Conservation (phyloP, 2,329 filamentous ascomycete genomes). For the Aspergillus melleus region DNA sequence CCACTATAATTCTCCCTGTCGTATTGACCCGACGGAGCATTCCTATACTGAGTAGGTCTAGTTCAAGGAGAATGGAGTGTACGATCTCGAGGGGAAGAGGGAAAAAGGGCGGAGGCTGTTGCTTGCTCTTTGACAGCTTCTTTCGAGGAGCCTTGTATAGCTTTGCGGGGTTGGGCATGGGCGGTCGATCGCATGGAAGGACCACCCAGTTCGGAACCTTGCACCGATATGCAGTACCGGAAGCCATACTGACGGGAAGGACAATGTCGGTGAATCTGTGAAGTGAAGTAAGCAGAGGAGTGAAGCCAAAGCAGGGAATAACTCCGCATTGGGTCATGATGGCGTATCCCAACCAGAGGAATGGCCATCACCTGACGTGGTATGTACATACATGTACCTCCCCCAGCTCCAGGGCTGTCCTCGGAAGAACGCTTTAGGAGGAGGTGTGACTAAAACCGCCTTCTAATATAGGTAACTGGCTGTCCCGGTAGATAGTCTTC, state of each 20-base stretch:
- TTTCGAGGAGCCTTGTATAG: neutral
- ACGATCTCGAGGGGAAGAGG: neutral
- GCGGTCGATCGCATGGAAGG: neutral
- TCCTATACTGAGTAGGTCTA: neutral
- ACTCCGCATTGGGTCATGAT: neutral
- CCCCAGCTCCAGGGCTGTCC: too few species aligned
- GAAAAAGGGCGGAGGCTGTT: neutral
- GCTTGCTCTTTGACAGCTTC: neutral
- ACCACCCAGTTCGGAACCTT: neutral
- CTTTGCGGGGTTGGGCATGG: neutral
- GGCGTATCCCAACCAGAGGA: neutral
- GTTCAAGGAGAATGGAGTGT: neutral
- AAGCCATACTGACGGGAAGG: neutral
- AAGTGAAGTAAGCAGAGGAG: too few species aligned
- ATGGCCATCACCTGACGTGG: too few species aligned
- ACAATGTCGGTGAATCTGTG: neutral
- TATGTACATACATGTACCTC: too few species aligned
- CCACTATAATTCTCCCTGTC: neutral
- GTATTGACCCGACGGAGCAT: constrained; percentile 8
- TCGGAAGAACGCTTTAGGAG: too few species aligned
- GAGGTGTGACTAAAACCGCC: too few species aligned
- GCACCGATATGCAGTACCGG: neutral
- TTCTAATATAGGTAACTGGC: too few species aligned
- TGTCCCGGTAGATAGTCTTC: too few species aligned
- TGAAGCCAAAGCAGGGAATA: neutral